These are phyloP conservation scores for Laetiporus sulphureus DNA, from an alignment of 1,284 basidiomycete species.

Conservation along the genomic window DNA sequence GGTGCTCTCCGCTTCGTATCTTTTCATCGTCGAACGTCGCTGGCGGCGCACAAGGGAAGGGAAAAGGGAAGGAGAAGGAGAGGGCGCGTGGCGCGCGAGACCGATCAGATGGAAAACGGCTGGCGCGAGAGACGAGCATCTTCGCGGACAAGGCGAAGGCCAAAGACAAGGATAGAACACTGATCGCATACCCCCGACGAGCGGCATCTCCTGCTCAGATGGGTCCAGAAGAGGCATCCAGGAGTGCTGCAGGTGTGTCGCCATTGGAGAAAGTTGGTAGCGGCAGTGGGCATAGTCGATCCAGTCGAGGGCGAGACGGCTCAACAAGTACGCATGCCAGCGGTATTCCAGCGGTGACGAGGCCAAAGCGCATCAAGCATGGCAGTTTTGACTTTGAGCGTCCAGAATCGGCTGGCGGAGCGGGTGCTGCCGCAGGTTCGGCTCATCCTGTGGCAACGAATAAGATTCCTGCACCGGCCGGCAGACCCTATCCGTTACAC, in stretches of 20 bases:
- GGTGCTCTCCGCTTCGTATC: conserved; percentile 27
- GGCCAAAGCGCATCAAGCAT: conserved; percentile 39
- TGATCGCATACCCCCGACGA: conserved; percentile 21
- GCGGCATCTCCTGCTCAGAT: conserved; percentile 26
- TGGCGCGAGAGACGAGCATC: conserved; percentile 2
- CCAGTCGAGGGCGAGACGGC: conserved; percentile 19
- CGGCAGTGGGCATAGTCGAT: conserved; percentile 20
- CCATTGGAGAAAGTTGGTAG: conserved; percentile 24
- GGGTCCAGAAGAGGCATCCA: conserved; percentile 17
- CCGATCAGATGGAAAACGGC: conserved; percentile 2
- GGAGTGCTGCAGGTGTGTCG: conserved; percentile 13
- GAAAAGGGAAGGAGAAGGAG: conserved; percentile 25
- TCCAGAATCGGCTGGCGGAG: conserved; percentile 18
- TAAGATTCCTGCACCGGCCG: too few species aligned
- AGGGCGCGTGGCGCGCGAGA: conserved; percentile 12
- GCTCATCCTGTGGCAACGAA: conserved; percentile 14
- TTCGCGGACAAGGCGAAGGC: conserved; percentile 4
- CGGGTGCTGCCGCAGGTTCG: conserved; percentile 15
- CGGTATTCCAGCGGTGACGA: conserved; percentile 12
- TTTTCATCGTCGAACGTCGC: conserved; percentile 18
- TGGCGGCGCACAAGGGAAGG: conserved; percentile 15
- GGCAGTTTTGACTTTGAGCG: conserved; percentile 73
- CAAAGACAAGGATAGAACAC: conserved; percentile 16
- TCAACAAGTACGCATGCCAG: conserved; percentile 8
- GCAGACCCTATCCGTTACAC: conserved; percentile 13